Conservation (phyloP, 768 basidiomycete species). For the Crucibulum laeve region DNA sequence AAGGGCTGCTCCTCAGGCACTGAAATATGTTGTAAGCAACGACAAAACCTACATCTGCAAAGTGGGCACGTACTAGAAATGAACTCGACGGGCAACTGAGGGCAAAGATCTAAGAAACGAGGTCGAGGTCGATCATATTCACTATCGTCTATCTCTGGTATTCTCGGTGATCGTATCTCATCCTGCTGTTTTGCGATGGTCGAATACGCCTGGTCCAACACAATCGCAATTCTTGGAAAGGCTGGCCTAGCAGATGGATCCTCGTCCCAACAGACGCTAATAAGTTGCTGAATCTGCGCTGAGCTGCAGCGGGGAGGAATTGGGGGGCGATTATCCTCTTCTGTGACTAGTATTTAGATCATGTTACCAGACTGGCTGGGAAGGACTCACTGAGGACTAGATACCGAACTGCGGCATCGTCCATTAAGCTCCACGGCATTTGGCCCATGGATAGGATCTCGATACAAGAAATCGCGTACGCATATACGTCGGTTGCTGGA, state of each 20-base stretch:
- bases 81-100: background rate
- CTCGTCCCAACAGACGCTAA: slow-evolving; percentile 51
- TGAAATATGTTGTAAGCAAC: too few relatives aligned
- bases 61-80: too few relatives aligned
- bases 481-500: slow-evolving; percentile 59
- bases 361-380: slow-evolving; percentile 7
- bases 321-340: slow-evolving; percentile 45
- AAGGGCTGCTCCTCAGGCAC: too few relatives aligned
- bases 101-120: too few relatives aligned
- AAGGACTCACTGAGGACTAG: slow-evolving; percentile 41
- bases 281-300: slow-evolving; percentile 33
- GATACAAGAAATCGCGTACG: slow-evolving; percentile 61
- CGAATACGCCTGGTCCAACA: slow-evolving; percentile 12
- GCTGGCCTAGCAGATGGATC: slow-evolving; percentile 47
- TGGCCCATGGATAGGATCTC: slow-evolving; percentile 62
- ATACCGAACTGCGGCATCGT: slow-evolving; percentile 46
- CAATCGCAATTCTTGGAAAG: slow-evolving; percentile 44
- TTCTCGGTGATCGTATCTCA: slow-evolving; percentile 25
- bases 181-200: slow-evolving; percentile 6
- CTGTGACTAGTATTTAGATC: slow-evolving; percentile 21
- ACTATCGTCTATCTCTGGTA: too few relatives aligned
- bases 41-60: too few relatives aligned
- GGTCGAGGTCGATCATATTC: too few relatives aligned
- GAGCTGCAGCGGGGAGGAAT: slow-evolving; percentile 35
- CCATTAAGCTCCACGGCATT: slow-evolving; percentile 50